phyloP scores from a whole-genome alignment of 306 rosid species.

The Sicyos baderoa region DNA sequence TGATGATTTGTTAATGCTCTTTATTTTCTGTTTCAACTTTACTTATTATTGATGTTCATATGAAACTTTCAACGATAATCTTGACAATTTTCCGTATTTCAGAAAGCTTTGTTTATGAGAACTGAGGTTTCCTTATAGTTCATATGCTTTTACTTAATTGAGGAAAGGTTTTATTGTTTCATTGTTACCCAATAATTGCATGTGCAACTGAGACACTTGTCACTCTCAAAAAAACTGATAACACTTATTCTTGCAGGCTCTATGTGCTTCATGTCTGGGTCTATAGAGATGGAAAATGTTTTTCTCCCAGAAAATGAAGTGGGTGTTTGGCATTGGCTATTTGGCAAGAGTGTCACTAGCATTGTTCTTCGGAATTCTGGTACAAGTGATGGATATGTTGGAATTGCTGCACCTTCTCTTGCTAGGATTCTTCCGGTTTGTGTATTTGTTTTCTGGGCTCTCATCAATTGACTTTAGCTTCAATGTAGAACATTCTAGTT shows the following conservation, averaged over 20 bases:
- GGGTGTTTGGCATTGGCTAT: conserved; percentile 93
- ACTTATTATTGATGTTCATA: background rate
- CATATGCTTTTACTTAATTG: conserved; percentile 2
- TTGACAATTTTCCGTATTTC: background rate
- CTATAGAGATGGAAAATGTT: conserved; percentile 79
- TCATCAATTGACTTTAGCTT: conserved; percentile 17
- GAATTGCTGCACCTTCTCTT: conserved; percentile 88
- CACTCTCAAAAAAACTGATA: background rate
- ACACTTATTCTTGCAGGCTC: conserved; percentile 50
- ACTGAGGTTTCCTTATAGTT: background rate
- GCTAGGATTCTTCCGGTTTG: conserved; percentile 86
- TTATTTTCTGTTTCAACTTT: background rate
- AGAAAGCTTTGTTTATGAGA: background rate
- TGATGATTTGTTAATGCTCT: background rate
- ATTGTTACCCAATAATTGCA: conserved; percentile 6
- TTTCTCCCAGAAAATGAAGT: conserved; percentile 82
- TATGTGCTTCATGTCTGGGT: conserved; percentile 99
- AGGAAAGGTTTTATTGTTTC: background rate
- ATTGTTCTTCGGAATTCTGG: conserved; percentile 68
- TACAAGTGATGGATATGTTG: conserved; percentile 77
- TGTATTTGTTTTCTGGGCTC: background rate
- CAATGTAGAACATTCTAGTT: background rate
- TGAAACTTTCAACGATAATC: background rate
- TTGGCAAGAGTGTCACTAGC: conserved; percentile 75
- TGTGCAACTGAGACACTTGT: conserved; percentile 19